Base-by-base conservation (phyloP, 495 filamentous ascomycete genomes). In the Oidiodendron maius region DNA sequence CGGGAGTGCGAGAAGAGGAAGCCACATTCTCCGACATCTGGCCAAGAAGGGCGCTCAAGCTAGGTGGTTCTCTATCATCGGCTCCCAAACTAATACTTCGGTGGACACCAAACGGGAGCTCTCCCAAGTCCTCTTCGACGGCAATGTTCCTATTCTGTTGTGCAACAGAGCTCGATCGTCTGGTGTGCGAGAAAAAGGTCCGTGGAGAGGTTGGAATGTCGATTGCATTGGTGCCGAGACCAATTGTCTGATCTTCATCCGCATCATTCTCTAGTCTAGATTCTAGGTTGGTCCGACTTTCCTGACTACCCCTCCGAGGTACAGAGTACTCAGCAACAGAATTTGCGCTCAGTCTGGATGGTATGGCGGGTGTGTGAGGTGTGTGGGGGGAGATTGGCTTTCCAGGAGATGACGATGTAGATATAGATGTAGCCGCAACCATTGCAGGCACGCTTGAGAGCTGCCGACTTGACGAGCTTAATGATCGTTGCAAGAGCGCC, bases 361-460 rank as follows among this genome's bases (percentile, higher is more conserved):
- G 89, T 38, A 96, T 87, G 15, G 91, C 89, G 3, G 91, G 91
- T 4, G 89, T 95, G 57, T 96, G 91, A 8, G 91, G 91, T 0
- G 91, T 96, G 63, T 96, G 91, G 10, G 91, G 91, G 2, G 89
- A 95, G 39, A 95, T 75, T 1, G 91, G 89, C 55, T 96, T 97
- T 45, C 89, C 89, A 5, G 87, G 89, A 3, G 90, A 94, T 2
- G 91, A 91, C 3, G 87, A 86, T 1, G 83, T 82, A 10, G 90
- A 94, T 37, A 87, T 74, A n/a, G 86, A 87, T 15, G 85, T 86
- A 0, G 85, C 85, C 32, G 80, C 81, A 41, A 89, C 76, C 86
- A 95, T 90, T 6, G 82, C 81, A 15, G 91, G 89, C 12, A 93
- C 84, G 43, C 82, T 90, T 3, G 84, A 80, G 13, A 95, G 68